A percentile compares a stretch with the other conserved stretches of the same genome.
Conservation (phyloP, 805 yeast species). For the Saturnispora serradocipensis region DNA sequence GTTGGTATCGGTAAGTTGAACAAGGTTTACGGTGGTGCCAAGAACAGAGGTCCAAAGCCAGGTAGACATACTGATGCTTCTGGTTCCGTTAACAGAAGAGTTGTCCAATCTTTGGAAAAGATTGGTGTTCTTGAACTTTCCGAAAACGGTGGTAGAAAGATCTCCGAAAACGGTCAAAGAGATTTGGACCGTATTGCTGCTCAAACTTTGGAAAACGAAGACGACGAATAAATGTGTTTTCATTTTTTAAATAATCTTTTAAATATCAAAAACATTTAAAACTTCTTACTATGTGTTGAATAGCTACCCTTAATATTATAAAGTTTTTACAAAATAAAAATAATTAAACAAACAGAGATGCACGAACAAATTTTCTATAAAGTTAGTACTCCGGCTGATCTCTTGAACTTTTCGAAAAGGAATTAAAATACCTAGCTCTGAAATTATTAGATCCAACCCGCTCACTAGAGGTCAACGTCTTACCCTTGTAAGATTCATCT, state of each 20-base stretch:
- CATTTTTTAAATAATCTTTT: neutral
- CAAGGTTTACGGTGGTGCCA: constrained; percentile 98
- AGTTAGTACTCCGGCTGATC: constrained; percentile 4
- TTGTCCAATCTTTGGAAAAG: constrained; percentile 95
- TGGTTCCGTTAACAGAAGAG: constrained; percentile 98
- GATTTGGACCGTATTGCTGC: constrained; percentile 99
- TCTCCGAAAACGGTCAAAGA: constrained; percentile 99
- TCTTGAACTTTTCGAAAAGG: constrained; percentile 32
- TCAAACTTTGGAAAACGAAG: constrained; percentile 86
- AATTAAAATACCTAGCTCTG: constrained; percentile 67
- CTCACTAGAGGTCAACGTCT: constrained; percentile 33
- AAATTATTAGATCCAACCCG: constrained; percentile 48
- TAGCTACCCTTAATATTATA: constrained; percentile 2
- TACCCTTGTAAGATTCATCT: constrained; percentile 40
- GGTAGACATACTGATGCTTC: constrained; percentile 98
- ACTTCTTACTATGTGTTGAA: neutral
- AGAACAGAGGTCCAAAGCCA: constrained; percentile 98
- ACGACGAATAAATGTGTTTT: constrained; percentile 35
- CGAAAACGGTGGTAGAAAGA: constrained; percentile 98
- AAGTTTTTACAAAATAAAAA: neutral
- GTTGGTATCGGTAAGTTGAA: constrained; percentile 99
- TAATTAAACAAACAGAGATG: neutral
- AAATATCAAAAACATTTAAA: neutral
- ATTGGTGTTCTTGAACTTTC: constrained; percentile 94
- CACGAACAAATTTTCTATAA: neutral